Evolutionary conservation across 78 protist species (phyloP), one percentile per base, ranked within the genome.

Genomic region (Ministeria vibrans): DNA sequence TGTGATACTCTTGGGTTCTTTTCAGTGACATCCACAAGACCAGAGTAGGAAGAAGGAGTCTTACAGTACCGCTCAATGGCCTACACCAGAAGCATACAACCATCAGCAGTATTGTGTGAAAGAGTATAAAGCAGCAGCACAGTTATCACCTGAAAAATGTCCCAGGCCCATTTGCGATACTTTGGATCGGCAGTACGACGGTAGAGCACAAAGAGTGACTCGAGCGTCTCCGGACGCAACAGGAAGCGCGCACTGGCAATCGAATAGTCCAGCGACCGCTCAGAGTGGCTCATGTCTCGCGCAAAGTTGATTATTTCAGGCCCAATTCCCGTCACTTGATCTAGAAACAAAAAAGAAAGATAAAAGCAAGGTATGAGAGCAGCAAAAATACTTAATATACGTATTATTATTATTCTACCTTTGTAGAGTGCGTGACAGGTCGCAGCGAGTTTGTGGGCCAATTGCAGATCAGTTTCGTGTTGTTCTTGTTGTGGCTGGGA

Each of bases 201-300:
- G 59, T 53, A 82, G 55, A 88, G 2, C 70, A 62, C 41, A 13
- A 88, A 83, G 43, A 61, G n/a, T 3, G 77, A 4, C 78, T 90
- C 93, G 38, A 72, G 28, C 20, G 88, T 75, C 75, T 90, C 92
- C 4, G 92, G 92, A 0, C 92, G 85, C 20, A 88, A 41, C 7
- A 88, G 0, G 86, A 86, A 80, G 39, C 46, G 13, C 32, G 23
- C 44, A 18, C 5, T 6, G 44, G 30, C 51, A 2, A 23, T 32
- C 3, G 44, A 23, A 15, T 23, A 41, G 30, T 38, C 73, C 43
- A n/a, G n/a, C n/a, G n/a, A n/a, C n/a, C n/a, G n/a, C 15, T 7
- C 55, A 13, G 36, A 41, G 32, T 15, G 39, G 68, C 6, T 20
- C 36, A 30, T 1, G 38, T 30, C 15, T 20, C 0, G n/a, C 1